Conservation (phyloP, 768 basidiomycete genomes). For the Rhodosporidiobolus odoratus region DNA sequence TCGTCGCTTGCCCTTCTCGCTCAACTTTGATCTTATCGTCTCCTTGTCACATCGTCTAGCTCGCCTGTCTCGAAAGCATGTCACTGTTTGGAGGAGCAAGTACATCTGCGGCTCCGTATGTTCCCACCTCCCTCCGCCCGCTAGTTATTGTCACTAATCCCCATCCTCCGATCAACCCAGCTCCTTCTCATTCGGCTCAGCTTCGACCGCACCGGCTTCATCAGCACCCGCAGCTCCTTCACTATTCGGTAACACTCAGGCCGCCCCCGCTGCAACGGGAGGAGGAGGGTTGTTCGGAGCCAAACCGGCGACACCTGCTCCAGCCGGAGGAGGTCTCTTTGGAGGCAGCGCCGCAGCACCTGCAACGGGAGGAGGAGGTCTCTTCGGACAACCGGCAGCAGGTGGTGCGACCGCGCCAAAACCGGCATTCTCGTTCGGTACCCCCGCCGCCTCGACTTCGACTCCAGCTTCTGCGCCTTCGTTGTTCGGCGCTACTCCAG, state of each 20-base stretch:
- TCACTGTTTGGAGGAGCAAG: not conserved
- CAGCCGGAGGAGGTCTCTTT: not conserved
- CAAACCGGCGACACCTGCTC: not conserved
- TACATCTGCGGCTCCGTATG: not conserved
- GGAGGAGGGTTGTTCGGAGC: slow-evolving; percentile 18
- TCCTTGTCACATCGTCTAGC: not conserved
- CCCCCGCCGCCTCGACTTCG: not conserved
- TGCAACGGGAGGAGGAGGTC: not conserved
- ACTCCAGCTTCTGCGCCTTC: not conserved
- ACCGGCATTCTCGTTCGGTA: slow-evolving; percentile 22
- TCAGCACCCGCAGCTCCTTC: slow-evolving; percentile 6
- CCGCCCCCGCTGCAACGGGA: not conserved
- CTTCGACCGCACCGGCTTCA: not conserved
- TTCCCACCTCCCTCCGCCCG: not conserved
- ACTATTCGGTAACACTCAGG: slow-evolving; percentile 5
- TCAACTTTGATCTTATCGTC: not conserved
- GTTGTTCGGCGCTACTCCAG: slow-evolving; percentile 3
- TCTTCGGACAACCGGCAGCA: not conserved
- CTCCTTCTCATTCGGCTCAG: slow-evolving; percentile 17
- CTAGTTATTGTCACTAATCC: too few species aligned
- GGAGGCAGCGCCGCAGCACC: not conserved
- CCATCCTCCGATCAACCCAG: not conserved
- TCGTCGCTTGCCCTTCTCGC: not conserved
- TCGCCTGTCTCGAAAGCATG: too few species aligned
- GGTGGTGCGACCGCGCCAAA: not conserved